Evolutionary conservation across 371 early-diverging fungal genomes (phyloP), one percentile per base, ranked within the genome.

Genomic region (Mucor lusitanicus): DNA sequence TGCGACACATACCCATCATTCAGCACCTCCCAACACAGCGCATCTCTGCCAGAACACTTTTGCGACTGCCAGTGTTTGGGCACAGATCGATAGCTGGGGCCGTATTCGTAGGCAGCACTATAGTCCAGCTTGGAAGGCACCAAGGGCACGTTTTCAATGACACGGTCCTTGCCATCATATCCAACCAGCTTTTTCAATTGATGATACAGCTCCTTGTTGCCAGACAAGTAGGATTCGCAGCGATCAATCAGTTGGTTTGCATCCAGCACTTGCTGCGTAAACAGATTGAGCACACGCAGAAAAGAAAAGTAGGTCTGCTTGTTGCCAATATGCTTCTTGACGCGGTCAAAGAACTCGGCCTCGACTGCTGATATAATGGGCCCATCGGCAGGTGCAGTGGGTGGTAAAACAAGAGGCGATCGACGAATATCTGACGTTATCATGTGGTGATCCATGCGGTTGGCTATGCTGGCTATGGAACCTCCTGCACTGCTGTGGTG

Each of bases 1-100:
- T 95, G 96, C 0, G 95, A 94, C 1, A 96, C 92, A 85, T 93
- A 99, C 15, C 91, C 88, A 78, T 96, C 95, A 78, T 99, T 99
- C 28, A 99, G 77, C 0, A 99, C 99, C 70, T 97, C 95, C 61
- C 86, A 88, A 71, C 94, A 90, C 63, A 98, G 80, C 0, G 90
- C 85, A 69, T 97, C 97, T 35, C 95, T 88, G 2, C 97, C 98
- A 4, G 94, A 91, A 75, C 97, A 97, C 27, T 69, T 73, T 59
- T 79, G 63, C 17, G 69, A 69, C 33, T 84, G 74, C 69, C 82
- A 81, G 8, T 78, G 71, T 60, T 80, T 80, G 1, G 95, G 92
- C 3, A 92, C 79, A 21, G 80, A 71, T 30, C 94, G 69, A 70
- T 77, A 77, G 39, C 77, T 77, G 13, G 76, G 76, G 2, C 76